phyloP scores from a whole-genome alignment of 202 grass and related monocot genomes.

The Carex sylvatica region DNA sequence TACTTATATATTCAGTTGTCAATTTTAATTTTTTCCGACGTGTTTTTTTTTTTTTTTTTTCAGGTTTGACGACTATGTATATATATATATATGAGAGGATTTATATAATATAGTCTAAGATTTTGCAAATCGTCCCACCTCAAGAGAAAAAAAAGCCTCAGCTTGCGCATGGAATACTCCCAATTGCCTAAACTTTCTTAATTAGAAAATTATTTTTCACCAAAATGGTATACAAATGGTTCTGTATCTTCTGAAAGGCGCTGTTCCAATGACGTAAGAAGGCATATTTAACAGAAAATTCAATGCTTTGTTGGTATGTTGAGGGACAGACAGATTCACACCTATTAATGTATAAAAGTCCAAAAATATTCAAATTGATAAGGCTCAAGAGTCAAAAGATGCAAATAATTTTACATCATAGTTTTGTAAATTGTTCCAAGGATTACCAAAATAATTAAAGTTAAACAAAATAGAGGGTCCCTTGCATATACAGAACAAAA shows the following conservation, averaged over 20 bases:
- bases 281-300: conserved; percentile 2
- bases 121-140: background rate
- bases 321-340: conserved; percentile 13
- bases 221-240: background rate
- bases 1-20: no score
- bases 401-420: background rate
- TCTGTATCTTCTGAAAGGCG: background rate
- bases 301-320: background rate
- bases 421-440: background rate
- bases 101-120: background rate
- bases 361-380: background rate
- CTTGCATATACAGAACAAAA: background rate
- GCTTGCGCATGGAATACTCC: background rate
- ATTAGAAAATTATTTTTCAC: background rate
- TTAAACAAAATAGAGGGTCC: background rate
- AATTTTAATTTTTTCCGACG: no score
- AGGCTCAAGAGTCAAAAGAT: background rate
- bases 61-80: background rate
- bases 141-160: background rate
- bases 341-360: background rate
- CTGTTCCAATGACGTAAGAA: background rate
- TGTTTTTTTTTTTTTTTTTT: background rate
- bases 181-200: background rate
- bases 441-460: background rate
- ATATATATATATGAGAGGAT: background rate